Evolutionary conservation across 2,329 filamentous ascomycete species (phyloP).

Genomic region (Cercospora citrullina): DNA sequence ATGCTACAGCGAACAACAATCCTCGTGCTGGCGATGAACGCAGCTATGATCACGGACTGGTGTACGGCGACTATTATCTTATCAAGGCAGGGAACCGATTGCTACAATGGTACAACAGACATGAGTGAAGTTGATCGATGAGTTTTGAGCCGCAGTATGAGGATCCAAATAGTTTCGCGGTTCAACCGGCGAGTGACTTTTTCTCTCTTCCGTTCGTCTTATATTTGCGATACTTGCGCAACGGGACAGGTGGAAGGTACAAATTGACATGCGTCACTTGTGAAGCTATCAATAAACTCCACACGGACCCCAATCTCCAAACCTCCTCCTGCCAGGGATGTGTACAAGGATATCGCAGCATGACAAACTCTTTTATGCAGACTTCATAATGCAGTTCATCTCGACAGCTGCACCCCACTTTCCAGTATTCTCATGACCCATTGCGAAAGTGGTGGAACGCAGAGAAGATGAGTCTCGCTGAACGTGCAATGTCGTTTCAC

Average conservation of each 20-base stretch:
- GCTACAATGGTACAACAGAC: conserved; percentile 2
- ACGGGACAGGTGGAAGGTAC: neutral
- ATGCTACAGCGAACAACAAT: conserved; percentile 27
- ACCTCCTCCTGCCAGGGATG: conserved; percentile 8
- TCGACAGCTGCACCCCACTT: conserved; percentile 4
- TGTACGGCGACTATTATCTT: conserved; percentile 25
- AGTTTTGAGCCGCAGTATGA: neutral
- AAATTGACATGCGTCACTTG: neutral
- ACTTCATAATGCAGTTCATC: conserved; percentile 8
- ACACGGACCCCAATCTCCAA: neutral
- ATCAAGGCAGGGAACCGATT: conserved; percentile 23
- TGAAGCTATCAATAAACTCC: neutral
- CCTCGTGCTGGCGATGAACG: conserved; percentile 17
- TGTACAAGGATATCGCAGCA: conserved; percentile 4
- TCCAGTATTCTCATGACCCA: too few relatives aligned
- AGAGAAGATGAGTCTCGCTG: neutral
- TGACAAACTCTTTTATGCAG: neutral
- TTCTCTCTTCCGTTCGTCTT: neutral
- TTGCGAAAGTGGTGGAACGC: neutral
- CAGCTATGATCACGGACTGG: conserved; percentile 22
- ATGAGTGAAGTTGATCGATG: neutral
- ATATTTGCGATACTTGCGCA: neutral
- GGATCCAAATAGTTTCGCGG: neutral
- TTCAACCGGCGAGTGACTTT: neutral
- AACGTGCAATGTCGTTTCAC: conserved; percentile 1